These are phyloP conservation scores for Rubia yunnanensis DNA, from an alignment of 257 asterid species.

Conservation along the genomic window DNA sequence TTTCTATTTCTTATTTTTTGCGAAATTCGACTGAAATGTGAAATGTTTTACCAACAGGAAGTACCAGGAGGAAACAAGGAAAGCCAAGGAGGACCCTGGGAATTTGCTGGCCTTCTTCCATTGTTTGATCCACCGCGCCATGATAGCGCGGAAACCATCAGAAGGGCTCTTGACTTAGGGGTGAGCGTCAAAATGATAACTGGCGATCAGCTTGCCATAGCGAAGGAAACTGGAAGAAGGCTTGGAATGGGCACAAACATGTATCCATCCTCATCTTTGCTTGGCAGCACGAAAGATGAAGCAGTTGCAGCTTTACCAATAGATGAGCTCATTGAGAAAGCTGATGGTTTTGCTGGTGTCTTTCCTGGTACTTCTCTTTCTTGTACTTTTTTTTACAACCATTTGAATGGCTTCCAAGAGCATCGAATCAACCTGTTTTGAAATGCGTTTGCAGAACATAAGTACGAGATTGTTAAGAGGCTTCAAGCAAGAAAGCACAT, in stretches of 20 bases:
- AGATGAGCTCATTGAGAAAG: slow-evolving; percentile 32
- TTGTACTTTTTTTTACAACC: background rate
- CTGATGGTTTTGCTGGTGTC: slow-evolving; percentile 38
- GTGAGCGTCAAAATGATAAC: slow-evolving; percentile 87
- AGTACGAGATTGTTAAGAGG: slow-evolving; percentile 30
- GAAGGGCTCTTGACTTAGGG: slow-evolving; percentile 59
- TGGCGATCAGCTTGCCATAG: slow-evolving; percentile 40
- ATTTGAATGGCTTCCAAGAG: slow-evolving; percentile 4
- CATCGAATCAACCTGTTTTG: background rate
- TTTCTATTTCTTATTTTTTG: background rate
- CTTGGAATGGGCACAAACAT: slow-evolving; percentile 38
- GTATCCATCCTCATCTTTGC: slow-evolving; percentile 33
- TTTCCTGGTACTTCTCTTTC: slow-evolving; percentile 24
- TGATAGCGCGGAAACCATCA: slow-evolving; percentile 75
- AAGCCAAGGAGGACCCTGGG: slow-evolving; percentile 61
- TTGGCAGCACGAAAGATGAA: slow-evolving; percentile 22
- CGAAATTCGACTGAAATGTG: background rate
- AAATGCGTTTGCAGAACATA: slow-evolving; percentile 21
- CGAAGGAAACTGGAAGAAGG: slow-evolving; percentile 35
- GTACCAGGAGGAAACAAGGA: slow-evolving; percentile 65
- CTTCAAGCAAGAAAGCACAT: slow-evolving; percentile 29
- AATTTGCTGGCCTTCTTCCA: slow-evolving; percentile 59
- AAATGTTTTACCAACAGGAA: slow-evolving; percentile 8
- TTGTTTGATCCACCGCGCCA: slow-evolving; percentile 83
- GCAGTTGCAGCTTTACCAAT: slow-evolving; percentile 16